Base-by-base conservation (phyloP, 352 stramenopile genomes). In the Elongisporangium prolatum region DNA sequence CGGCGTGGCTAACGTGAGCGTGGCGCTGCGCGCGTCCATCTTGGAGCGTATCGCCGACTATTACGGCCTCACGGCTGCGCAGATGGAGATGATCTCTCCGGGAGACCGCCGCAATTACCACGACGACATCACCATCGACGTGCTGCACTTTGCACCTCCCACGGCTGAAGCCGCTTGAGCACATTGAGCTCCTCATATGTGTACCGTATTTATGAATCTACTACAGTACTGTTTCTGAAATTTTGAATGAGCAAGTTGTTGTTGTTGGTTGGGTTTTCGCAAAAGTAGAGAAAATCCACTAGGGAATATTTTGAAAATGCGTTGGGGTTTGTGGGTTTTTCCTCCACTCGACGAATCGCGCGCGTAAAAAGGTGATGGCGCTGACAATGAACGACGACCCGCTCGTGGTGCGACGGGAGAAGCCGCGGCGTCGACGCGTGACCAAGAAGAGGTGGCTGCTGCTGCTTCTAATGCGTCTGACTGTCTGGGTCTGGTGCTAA, bases 121-220 rank as follows among this genome's bases (percentile, higher is more conserved):
- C 60, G 78, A 88, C 40, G 78, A 88, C 63, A 88, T 88, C 54
- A 88, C 78, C 17, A 86, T 88, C 57, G 78, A 88, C 51, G 74
- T 88, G 58, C 48, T 88, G 52, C 78, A 88, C 64, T 86, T 88
- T 49, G 66, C 67, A n/a, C 55, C 75, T 16, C 72, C 78, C 9
- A 21, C 25, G 0, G 58, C 67, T 4, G 57, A 62, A 14, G 55
- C 50, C 3, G 66, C 66, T 22, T 73, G 51, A 70, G 20, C 17
- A 48, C n/a, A n/a, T n/a, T n/a, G 11, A 18, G 13, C 21, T 34
- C n/a, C 17, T 47, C 28, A 13, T 51, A 18, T 56, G 34, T 44
- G 48, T 52, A 17, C 9, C 4, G 28, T 40, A 40, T 40, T 40
- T 40, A 40, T 40, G 28, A 40, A 40, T 14, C 9, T 7, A 34